Conservation (phyloP, 345 rosid species). For the Crucihimalaya himalaica region DNA sequence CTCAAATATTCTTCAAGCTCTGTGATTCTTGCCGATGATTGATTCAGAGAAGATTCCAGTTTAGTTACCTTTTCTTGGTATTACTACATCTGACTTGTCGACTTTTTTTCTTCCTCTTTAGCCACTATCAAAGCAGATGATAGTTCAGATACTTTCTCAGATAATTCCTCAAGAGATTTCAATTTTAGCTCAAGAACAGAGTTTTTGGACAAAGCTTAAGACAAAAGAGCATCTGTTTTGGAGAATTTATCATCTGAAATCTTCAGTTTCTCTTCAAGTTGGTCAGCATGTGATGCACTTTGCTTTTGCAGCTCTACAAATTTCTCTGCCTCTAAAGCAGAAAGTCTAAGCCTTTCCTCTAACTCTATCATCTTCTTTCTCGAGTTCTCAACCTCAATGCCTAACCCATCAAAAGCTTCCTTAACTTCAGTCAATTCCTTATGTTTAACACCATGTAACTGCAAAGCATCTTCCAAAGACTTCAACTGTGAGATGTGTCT, state of each 20-base stretch:
- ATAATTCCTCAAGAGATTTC: conserved; percentile 36
- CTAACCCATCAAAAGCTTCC: conserved; percentile 44
- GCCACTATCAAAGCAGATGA: conserved; percentile 45
- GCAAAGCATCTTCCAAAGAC: conserved; percentile 52
- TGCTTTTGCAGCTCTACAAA: background rate
- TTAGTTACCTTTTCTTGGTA: conserved; percentile 51
- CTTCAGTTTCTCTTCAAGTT: conserved; percentile 59
- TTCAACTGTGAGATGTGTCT: conserved; percentile 50
- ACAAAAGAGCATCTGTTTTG: conserved; percentile 56
- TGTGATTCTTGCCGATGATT: conserved; percentile 44
- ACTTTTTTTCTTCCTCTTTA: conserved; percentile 52
- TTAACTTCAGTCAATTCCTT: conserved; percentile 63
- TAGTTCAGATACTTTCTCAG: conserved; percentile 55
- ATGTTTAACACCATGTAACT: conserved; percentile 60
- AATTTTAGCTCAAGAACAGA: conserved; percentile 68
- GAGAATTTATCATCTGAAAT: conserved; percentile 56
- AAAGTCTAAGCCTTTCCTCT: background rate
- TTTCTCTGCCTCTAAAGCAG: background rate
- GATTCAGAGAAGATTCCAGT: conserved; percentile 58
- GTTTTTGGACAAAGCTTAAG: conserved; percentile 56
- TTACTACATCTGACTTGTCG: conserved; percentile 44
- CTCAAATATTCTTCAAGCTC: conserved; percentile 66
- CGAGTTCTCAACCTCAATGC: background rate
- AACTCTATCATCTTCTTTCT: background rate
- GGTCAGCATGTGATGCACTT: conserved; percentile 29